Percentiles rank a stretch among this genome's conserved stretches.
These are phyloP conservation scores for Cutaneotrichosporon arboriforme DNA, from an alignment of 1,284 basidiomycete genomes.

Conservation along the genomic window DNA sequence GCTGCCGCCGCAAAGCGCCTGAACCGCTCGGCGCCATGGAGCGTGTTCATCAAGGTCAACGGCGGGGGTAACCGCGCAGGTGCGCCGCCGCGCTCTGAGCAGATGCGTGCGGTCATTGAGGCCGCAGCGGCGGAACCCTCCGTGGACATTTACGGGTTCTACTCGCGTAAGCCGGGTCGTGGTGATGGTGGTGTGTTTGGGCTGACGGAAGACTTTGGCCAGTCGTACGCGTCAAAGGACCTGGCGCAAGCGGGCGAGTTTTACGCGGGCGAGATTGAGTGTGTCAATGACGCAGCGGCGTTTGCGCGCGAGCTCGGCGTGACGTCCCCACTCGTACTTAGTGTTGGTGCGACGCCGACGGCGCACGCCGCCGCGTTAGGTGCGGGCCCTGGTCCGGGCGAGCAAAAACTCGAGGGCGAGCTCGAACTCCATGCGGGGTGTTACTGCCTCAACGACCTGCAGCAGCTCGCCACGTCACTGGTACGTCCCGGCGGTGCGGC, in stretches of 20 bases:
- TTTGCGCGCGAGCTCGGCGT: constrained; percentile 51
- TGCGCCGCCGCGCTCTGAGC: constrained; percentile 54
- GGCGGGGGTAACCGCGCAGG: constrained; percentile 79
- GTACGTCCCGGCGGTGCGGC: constrained; percentile 51
- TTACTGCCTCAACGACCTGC: constrained; percentile 77
- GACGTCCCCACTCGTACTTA: constrained; percentile 58
- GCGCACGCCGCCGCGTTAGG: constrained; percentile 58
- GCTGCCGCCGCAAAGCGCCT: constrained; percentile 50
- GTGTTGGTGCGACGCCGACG: constrained; percentile 77
- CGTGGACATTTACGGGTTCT: constrained; percentile 72
- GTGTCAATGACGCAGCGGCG: constrained; percentile 62
- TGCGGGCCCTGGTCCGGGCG: not conserved
- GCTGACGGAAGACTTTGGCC: constrained; percentile 39
- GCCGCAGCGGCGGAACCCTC: constrained; percentile 46
- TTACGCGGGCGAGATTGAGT: constrained; percentile 65
- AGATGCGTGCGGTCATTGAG: constrained; percentile 58
- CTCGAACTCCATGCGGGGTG: constrained; percentile 70
- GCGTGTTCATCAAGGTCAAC: constrained; percentile 74
- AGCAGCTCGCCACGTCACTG: constrained; percentile 70
- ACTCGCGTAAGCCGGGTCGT: constrained; percentile 55
- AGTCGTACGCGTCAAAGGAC: constrained; percentile 67
- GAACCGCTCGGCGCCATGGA: constrained; percentile 55
- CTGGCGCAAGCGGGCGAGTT: constrained; percentile 59
- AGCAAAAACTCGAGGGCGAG: constrained; percentile 53
- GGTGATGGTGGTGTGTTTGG: not conserved